phyloP scores from a whole-genome alignment of 2,329 filamentous ascomycete species.

The Apiospora saccharicola region DNA sequence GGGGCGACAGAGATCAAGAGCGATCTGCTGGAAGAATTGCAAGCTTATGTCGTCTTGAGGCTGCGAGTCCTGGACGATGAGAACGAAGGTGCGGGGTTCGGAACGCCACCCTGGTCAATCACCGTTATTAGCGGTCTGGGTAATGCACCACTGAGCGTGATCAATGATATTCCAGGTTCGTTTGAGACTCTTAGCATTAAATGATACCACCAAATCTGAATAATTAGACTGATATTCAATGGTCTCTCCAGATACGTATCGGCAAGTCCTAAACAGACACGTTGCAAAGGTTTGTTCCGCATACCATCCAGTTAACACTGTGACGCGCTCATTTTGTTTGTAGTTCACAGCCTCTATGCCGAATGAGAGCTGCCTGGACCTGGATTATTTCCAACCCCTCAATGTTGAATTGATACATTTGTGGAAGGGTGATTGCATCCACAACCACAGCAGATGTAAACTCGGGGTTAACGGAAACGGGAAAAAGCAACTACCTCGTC shows the following conservation, averaged over 20 bases:
- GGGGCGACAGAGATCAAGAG: neutral
- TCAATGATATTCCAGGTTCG: neutral
- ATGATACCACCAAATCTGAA: too few species aligned
- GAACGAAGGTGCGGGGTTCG: neutral
- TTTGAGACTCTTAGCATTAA: too few species aligned
- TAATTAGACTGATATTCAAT: neutral
- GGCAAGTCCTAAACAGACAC: too few species aligned
- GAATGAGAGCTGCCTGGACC: too few species aligned
- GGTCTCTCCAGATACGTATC: neutral
- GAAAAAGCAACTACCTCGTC: neutral
- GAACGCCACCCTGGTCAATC: neutral
- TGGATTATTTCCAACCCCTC: neutral
- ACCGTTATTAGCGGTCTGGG: neutral
- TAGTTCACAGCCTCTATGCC: neutral
- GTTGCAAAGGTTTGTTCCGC: too few species aligned
- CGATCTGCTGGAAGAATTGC: neutral
- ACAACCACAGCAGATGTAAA: slow-evolving; percentile 28
- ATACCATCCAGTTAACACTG: too few species aligned
- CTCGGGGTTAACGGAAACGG: slow-evolving; percentile 5
- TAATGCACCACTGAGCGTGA: neutral
- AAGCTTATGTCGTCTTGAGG: neutral
- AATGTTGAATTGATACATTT: slow-evolving; percentile 27
- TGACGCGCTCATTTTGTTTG: too few species aligned
- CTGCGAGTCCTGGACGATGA: neutral
- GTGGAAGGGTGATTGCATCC: slow-evolving; percentile 29